These are phyloP conservation scores for Oenanthe javanica DNA, from an alignment of 140 eudicot genomes.

Conservation along the genomic window DNA sequence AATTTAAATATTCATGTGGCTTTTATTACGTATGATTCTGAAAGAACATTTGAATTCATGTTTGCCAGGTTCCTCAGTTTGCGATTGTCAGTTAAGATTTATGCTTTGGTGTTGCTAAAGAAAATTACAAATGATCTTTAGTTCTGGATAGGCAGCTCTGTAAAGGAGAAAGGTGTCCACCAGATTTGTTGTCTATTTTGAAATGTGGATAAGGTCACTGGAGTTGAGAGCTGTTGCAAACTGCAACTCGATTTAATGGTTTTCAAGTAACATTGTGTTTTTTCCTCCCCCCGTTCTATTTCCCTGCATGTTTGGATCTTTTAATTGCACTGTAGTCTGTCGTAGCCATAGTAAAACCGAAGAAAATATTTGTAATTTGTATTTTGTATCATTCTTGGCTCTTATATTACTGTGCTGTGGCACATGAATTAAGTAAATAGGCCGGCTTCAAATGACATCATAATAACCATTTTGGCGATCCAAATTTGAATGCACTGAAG, in stretches of 20 bases:
- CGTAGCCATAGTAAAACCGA: neutral
- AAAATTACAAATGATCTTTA: neutral
- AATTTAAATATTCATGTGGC: neutral
- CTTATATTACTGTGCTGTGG: neutral
- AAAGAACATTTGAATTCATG: neutral
- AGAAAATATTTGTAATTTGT: neutral
- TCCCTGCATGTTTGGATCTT: neutral
- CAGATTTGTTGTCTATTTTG: neutral
- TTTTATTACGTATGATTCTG: neutral
- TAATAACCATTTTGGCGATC: too few species aligned
- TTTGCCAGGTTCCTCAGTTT: neutral
- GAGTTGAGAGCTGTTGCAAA: neutral
- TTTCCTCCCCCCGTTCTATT: neutral
- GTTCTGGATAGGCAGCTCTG: neutral
- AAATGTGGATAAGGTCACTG: neutral
- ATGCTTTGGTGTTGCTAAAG: neutral
- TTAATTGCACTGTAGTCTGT: neutral
- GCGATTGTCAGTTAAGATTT: neutral
- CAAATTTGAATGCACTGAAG: too few species aligned
- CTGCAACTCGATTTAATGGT: neutral
- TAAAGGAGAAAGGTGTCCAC: neutral
- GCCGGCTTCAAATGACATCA: neutral
- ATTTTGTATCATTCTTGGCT: neutral
- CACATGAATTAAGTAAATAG: neutral
- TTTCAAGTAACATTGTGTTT: neutral